Percentiles rank a stretch among this genome's conserved stretches.
Evolutionary conservation across 2,329 filamentous ascomycete genomes (phyloP).

Genomic region (Talaromyces pinophilus): DNA sequence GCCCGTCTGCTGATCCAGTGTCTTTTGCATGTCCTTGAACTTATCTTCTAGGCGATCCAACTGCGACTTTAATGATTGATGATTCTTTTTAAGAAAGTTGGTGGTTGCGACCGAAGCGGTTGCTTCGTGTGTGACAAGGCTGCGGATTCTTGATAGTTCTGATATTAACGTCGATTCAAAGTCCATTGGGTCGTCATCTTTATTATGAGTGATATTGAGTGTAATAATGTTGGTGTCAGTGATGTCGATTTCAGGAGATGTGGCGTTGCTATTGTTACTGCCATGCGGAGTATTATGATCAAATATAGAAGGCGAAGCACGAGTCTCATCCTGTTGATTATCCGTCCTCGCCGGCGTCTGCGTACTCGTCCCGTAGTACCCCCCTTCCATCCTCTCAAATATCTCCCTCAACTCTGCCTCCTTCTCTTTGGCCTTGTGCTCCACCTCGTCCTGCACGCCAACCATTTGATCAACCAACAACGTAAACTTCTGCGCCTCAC

Average conservation of each 20-base stretch:
- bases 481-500: background rate
- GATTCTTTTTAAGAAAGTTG: background rate
- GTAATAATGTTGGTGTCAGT: background rate
- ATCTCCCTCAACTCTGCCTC: background rate
- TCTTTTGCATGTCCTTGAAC: background rate
- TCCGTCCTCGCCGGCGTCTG: background rate
- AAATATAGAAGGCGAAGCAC: background rate
- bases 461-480: background rate
- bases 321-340: background rate
- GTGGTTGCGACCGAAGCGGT: background rate
- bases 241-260: background rate
- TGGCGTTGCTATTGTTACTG: background rate
- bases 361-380: background rate
- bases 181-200: background rate
- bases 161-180: background rate
- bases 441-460: background rate
- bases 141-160: background rate
- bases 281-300: background rate
- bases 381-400: background rate
- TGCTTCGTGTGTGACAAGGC: background rate
- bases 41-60: slow-evolving; percentile 1
- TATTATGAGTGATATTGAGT: background rate
- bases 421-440: background rate
- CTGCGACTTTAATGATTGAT: background rate
- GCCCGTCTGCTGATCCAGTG: background rate